phyloP scores from a whole-genome alignment of 768 basidiomycete species.

The Kwoniella dejecticola region DNA sequence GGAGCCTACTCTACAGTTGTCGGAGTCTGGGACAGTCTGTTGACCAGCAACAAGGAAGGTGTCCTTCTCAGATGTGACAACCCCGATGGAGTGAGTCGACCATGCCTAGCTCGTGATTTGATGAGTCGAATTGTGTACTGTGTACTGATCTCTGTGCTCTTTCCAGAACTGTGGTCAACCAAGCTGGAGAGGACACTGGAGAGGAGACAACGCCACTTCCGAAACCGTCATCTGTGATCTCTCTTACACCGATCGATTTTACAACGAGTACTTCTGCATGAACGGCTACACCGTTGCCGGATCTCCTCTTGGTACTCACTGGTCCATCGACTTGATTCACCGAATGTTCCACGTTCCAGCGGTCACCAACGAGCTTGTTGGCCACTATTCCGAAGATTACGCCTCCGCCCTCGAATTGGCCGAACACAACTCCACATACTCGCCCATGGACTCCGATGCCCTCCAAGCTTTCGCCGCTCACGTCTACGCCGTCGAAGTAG shows the following conservation, averaged over 20 bases:
- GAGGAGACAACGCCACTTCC: constrained; percentile 51
- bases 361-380: constrained; percentile 39
- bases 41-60: constrained; percentile 48
- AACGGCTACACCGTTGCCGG: constrained; percentile 40
- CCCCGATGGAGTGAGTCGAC: constrained; percentile 42
- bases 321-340: constrained; percentile 52
- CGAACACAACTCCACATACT: constrained; percentile 40
- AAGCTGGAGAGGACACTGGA: constrained; percentile 54
- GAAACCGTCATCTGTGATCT: constrained; percentile 54
- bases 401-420: constrained; percentile 48
- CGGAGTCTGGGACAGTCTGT: constrained; percentile 43
- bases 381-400: constrained; percentile 46
- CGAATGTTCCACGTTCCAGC: constrained; percentile 52
- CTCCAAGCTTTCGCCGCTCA: constrained; percentile 53
- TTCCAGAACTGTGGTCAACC: constrained; percentile 41
- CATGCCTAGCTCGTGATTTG: too few species aligned
- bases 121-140: too few species aligned
- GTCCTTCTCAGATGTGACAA: constrained; percentile 53
- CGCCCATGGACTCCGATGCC: constrained; percentile 49
- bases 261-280: constrained; percentile 45
- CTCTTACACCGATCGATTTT: constrained; percentile 46
- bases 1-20: constrained; percentile 33
- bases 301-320: constrained; percentile 43
- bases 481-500: constrained; percentile 48
- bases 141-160: not conserved